phyloP scores from a whole-genome alignment of 352 stramenopile species.

The Paralagenidium karlingii region DNA sequence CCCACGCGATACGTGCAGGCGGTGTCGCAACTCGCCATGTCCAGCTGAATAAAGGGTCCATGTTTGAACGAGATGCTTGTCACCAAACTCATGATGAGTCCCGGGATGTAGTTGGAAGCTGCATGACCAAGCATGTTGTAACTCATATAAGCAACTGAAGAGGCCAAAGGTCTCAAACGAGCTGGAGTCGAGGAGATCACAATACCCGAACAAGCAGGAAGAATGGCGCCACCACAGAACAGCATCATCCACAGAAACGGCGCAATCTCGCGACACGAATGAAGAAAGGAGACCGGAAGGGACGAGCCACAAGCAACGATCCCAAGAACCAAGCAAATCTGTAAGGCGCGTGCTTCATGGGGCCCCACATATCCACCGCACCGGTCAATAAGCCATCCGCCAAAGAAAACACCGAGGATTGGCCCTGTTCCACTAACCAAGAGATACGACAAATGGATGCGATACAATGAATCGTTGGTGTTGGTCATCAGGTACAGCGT shows the following conservation, averaged over 20 bases:
- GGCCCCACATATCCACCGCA: conserved; percentile 61
- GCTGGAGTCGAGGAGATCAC: conserved; percentile 60
- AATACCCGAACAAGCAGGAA: conserved; percentile 74
- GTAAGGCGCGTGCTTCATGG: conserved; percentile 51
- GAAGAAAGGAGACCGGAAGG: conserved; percentile 53
- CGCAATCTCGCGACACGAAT: conserved; percentile 49
- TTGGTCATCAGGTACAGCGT: conserved; percentile 77
- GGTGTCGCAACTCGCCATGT: conserved; percentile 26
- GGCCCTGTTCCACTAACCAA: conserved; percentile 62
- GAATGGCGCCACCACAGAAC: conserved; percentile 60
- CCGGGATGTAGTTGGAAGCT: conserved; percentile 72
- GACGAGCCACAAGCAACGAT: conserved; percentile 27
- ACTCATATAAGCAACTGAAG: conserved; percentile 63
- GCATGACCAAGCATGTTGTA: conserved; percentile 84
- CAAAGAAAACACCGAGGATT: conserved; percentile 79
- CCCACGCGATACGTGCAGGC: conserved; percentile 72
- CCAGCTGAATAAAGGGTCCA: conserved; percentile 8
- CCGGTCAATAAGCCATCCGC: conserved; percentile 70
- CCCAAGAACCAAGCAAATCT: conserved; percentile 60
- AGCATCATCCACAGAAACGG: conserved; percentile 73
- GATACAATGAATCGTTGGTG: conserved; percentile 58
- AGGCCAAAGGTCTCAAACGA: conserved; percentile 49
- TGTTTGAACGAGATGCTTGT: too few species aligned
- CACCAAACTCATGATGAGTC: conserved; percentile 75
- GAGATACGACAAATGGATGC: conserved; percentile 64